Evolutionary conservation across 208 protist genomes (phyloP).

Genomic region (Naegleria lovaniensis): DNA sequence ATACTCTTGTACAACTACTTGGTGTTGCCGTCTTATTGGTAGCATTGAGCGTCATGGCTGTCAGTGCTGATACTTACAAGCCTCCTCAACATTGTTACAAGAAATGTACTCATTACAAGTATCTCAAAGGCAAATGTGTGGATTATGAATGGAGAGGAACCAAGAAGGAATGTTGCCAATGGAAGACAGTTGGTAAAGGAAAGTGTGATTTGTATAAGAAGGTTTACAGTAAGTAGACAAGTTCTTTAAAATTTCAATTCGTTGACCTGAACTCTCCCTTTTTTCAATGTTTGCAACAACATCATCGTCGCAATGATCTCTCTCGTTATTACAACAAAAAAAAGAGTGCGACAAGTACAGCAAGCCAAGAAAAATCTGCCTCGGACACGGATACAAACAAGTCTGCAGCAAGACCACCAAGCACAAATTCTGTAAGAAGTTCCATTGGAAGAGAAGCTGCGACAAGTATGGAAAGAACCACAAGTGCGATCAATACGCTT

Average conservation of each 20-base stretch:
- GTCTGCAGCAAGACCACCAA: background rate
- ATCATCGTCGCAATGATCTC: too few relatives aligned
- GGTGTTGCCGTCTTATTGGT: too few relatives aligned
- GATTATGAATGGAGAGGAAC: background rate
- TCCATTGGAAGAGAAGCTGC: background rate
- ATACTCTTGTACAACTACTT: too few relatives aligned
- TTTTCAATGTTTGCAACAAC: too few relatives aligned
- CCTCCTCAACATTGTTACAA: background rate
- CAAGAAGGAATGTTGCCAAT: background rate
- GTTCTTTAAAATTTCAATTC: too few relatives aligned
- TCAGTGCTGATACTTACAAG: background rate
- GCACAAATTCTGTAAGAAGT: background rate
- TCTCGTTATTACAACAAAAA: too few relatives aligned
- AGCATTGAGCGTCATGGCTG: too few relatives aligned
- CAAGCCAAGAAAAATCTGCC: background rate
- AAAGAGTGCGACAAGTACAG: background rate
- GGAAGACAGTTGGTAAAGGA: conserved; percentile 8
- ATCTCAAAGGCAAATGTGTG: background rate
- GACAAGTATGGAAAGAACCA: background rate
- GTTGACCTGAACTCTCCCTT: too few relatives aligned
- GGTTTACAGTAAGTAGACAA: background rate
- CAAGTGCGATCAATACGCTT: background rate
- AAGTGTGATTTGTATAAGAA: background rate
- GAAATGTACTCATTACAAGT: background rate
- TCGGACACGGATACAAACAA: background rate